A percentile compares a stretch with the other conserved stretches of the same genome.
Evolutionary conservation across 345 rosid species (phyloP).

Genomic region (Draba incana): DNA sequence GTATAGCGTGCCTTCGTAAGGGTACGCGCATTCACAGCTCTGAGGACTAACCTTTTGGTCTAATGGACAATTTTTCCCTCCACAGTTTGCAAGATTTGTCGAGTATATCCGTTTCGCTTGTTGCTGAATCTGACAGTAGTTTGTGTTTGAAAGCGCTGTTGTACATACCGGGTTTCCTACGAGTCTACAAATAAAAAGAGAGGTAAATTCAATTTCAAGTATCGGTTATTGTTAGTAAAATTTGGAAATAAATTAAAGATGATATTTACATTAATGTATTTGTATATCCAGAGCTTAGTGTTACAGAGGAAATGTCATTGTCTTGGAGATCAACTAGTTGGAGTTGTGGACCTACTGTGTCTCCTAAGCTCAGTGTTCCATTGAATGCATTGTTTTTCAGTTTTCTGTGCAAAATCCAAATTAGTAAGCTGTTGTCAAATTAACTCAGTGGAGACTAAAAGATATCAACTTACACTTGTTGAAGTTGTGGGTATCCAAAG

Average conservation of each 20-base stretch:
- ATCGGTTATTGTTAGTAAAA: neutral
- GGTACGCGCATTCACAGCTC: slow-evolving; percentile 87
- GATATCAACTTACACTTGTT: slow-evolving; percentile 72
- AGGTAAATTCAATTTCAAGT: slow-evolving; percentile 2
- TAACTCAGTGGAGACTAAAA: neutral
- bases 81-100: slow-evolving; percentile 77
- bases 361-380: slow-evolving; percentile 65
- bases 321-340: slow-evolving; percentile 73
- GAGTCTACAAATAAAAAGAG: slow-evolving; percentile 57
- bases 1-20: slow-evolving; percentile 82
- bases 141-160: slow-evolving; percentile 59
- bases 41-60: slow-evolving; percentile 91
- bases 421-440: slow-evolving; percentile 3
- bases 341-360: slow-evolving; percentile 56
- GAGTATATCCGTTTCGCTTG: slow-evolving; percentile 60
- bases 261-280: slow-evolving; percentile 62
- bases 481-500: slow-evolving; percentile 70
- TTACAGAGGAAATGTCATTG: slow-evolving; percentile 72
- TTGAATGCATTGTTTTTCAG: slow-evolving; percentile 70
- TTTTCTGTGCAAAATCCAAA: slow-evolving; percentile 51
- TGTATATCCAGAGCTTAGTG: slow-evolving; percentile 57
- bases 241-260: slow-evolving; percentile 6
- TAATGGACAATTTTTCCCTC: slow-evolving; percentile 55
- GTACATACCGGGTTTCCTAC: slow-evolving; percentile 87
- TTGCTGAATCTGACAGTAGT: slow-evolving; percentile 76